phyloP scores from a whole-genome alignment of 2,329 filamentous ascomycete genomes.

The Aspergillus aculeatinus region DNA sequence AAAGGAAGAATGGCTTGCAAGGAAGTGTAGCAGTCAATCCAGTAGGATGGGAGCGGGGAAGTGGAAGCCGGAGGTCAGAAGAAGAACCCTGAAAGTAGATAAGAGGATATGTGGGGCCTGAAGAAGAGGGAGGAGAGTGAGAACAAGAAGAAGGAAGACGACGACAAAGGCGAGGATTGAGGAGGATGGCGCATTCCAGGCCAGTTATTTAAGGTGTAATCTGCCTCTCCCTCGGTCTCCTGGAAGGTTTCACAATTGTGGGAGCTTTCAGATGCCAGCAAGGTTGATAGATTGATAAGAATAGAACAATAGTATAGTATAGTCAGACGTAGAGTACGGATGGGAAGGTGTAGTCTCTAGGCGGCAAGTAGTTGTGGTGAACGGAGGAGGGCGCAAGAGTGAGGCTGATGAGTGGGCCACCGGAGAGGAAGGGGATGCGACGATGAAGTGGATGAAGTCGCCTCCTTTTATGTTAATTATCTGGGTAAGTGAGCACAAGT shows the following conservation, averaged over 20 bases:
- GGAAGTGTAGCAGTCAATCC: not conserved
- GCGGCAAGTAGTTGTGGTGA: no score
- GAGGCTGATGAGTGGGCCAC: conserved; percentile 7
- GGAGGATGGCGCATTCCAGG: not conserved
- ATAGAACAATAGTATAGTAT: not conserved
- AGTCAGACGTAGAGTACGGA: not conserved
- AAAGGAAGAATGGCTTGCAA: not conserved
- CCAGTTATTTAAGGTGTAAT: not conserved
- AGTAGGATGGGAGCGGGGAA: no score
- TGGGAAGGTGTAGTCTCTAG: not conserved
- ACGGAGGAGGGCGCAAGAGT: not conserved
- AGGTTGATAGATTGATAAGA: not conserved
- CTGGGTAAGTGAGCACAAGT: not conserved
- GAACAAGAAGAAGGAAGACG: not conserved
- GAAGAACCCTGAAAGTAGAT: not conserved
- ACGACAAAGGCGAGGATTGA: not conserved
- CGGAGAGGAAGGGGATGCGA: not conserved
- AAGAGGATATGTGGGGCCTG: not conserved
- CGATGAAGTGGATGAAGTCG: not conserved
- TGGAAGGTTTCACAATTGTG: not conserved
- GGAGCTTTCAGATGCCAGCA: not conserved
- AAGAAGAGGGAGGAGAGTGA: not conserved
- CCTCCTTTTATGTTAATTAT: not conserved
- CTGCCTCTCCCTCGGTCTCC: not conserved
- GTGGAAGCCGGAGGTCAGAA: no score